These are phyloP conservation scores for Trichoderma brevicompactum DNA, from an alignment of 2,329 filamentous ascomycete genomes.

Conservation along the genomic window DNA sequence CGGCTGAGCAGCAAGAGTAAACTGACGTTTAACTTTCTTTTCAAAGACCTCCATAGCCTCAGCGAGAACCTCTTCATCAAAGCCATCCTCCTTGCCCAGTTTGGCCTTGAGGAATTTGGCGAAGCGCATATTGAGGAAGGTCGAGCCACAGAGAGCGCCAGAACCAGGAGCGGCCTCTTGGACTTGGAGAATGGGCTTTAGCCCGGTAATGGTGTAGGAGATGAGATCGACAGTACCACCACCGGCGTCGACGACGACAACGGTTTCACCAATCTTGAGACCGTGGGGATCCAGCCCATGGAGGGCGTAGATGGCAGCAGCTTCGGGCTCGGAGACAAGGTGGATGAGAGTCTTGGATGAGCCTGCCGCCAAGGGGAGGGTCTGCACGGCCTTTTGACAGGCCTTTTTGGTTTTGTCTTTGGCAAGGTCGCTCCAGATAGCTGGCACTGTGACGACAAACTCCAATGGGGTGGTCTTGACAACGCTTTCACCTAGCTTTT, in stretches of 20 bases:
- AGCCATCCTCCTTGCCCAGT: slow-evolving; percentile 46
- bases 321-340: slow-evolving; percentile 55
- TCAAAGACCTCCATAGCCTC: slow-evolving; percentile 50
- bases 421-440: slow-evolving; percentile 59
- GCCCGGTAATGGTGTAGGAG: slow-evolving; percentile 51
- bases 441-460: slow-evolving; percentile 59
- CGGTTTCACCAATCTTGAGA: slow-evolving; percentile 49
- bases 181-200: slow-evolving; percentile 51
- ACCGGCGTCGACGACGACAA: slow-evolving; percentile 57
- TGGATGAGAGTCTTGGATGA: slow-evolving; percentile 41
- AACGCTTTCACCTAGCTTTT: slow-evolving; percentile 49
- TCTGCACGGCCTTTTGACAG: slow-evolving; percentile 43
- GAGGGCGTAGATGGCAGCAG: slow-evolving; percentile 53
- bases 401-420: slow-evolving; percentile 54
- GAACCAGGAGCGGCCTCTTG: slow-evolving; percentile 51
- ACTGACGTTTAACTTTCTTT: slow-evolving; percentile 36
- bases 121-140: slow-evolving; percentile 52
- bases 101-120: slow-evolving; percentile 46
- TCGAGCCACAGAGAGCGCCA: slow-evolving; percentile 53
- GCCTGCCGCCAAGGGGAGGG: slow-evolving; percentile 34
- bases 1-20: slow-evolving; percentile 13
- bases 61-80: slow-evolving; percentile 46
- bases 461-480: slow-evolving; percentile 50
- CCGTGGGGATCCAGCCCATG: slow-evolving; percentile 46
- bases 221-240: slow-evolving; percentile 58